Evolutionary conservation across 2,329 filamentous ascomycete genomes (phyloP).

Genomic region (Monilinia polystroma): DNA sequence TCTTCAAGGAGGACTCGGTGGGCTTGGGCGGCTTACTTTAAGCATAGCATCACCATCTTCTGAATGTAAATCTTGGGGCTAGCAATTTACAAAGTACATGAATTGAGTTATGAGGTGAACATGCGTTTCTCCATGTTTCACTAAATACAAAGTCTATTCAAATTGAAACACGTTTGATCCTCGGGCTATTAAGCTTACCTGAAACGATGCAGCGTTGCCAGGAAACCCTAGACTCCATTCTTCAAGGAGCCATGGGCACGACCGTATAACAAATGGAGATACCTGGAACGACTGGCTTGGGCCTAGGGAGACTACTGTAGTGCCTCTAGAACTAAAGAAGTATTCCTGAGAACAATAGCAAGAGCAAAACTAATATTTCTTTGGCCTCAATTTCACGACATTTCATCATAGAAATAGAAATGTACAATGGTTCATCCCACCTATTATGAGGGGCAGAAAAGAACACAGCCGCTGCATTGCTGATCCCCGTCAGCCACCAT

Average conservation of each 20-base stretch:
- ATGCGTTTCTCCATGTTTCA: not conserved
- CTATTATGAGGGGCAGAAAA: constrained; percentile 11
- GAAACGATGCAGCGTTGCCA: not conserved
- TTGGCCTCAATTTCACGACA: not conserved
- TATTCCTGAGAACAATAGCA: not conserved
- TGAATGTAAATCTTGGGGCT: constrained; percentile 25
- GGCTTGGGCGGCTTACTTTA: constrained; percentile 16
- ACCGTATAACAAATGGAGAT: no score
- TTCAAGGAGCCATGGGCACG: no score
- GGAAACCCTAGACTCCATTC: no score
- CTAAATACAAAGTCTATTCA: not conserved
- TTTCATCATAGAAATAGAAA: not conserved
- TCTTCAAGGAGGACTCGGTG: not conserved
- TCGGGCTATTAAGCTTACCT: not conserved
- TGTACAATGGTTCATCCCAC: not conserved
- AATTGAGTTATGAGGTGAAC: constrained; percentile 5
- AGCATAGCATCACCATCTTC: constrained; percentile 23
- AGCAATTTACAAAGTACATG: constrained; percentile 17
- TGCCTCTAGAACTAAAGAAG: not conserved
- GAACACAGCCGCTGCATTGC: constrained; percentile 10
- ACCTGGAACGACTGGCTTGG: not conserved
- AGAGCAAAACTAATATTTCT: not conserved
- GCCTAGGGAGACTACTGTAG: not conserved
- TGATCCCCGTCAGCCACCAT: constrained; percentile 16
- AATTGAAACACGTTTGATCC: not conserved